phyloP scores from a whole-genome alignment of 1,284 basidiomycete species.

The Sphagnurus paluster region DNA sequence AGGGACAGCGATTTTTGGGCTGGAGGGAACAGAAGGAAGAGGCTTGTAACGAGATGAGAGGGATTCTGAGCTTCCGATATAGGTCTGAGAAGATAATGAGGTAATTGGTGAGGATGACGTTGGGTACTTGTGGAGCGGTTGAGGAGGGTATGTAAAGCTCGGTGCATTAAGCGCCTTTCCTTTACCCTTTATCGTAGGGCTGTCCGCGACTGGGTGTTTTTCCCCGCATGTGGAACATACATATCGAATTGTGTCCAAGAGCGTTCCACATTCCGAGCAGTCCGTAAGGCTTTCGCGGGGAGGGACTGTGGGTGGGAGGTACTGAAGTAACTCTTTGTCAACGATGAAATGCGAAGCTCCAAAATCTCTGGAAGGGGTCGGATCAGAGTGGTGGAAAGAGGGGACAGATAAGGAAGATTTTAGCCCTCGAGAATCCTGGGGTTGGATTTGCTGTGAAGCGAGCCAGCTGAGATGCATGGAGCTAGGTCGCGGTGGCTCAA shows the following conservation, averaged over 20 bases:
- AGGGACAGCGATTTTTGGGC: conserved; percentile 17
- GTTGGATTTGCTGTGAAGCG: conserved; percentile 45
- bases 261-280: conserved; percentile 77
- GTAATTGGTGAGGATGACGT: conserved; percentile 33
- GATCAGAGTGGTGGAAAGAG: conserved; percentile 26
- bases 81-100: conserved; percentile 40
- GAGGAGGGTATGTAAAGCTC: conserved; percentile 25
- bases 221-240: conserved; percentile 86
- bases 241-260: conserved; percentile 80
- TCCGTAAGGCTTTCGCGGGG: conserved; percentile 70
- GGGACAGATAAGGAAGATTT: conserved; percentile 19
- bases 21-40: conserved; percentile 36
- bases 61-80: conserved; percentile 29
- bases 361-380: conserved; percentile 21
- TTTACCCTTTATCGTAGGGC: conserved; percentile 25
- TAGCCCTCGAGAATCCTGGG: conserved; percentile 11
- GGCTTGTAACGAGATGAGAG: conserved; percentile 31
- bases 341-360: conserved; percentile 33
- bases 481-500: conserved; percentile 44
- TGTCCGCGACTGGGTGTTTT: conserved; percentile 43
- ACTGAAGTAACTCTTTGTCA: conserved; percentile 53
- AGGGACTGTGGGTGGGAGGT: conserved; percentile 46
- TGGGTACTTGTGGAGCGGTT: conserved; percentile 16
- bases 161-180: conserved; percentile 20
- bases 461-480: conserved; percentile 67